A percentile compares a stretch with the other conserved stretches of the same genome.
phyloP scores from a whole-genome alignment of 192 early-diverging fungal species.

The Paraglomus brasilianum region DNA sequence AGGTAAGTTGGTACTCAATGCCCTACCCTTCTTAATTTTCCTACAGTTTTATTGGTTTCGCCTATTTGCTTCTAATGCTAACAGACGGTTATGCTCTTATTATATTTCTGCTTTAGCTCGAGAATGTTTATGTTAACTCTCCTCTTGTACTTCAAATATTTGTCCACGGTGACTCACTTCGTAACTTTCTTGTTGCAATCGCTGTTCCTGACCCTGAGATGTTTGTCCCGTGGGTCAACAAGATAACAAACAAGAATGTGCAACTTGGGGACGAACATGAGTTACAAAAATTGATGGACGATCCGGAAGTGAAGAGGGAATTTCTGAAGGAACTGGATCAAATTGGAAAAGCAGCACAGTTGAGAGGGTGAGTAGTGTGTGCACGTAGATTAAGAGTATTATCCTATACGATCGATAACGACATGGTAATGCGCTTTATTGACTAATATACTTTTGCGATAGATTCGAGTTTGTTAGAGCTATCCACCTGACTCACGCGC shows the following conservation, averaged over 20 bases:
- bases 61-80: too few species aligned
- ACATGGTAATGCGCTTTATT: too few species aligned
- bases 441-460: conserved; percentile 2
- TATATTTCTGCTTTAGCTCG: conserved; percentile 55
- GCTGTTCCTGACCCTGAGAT: conserved; percentile 54
- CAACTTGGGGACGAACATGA: conserved; percentile 37
- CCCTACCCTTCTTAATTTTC: too few species aligned
- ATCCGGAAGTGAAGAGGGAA: conserved; percentile 48
- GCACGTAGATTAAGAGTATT: background rate
- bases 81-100: too few species aligned
- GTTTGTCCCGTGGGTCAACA: conserved; percentile 48
- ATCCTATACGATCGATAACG: background rate
- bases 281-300: conserved; percentile 49
- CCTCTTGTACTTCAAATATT: conserved; percentile 50
- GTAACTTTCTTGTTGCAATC: conserved; percentile 49
- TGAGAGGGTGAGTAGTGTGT: conserved; percentile 38
- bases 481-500: conserved; percentile 67
- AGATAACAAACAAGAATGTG: conserved; percentile 34
- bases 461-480: conserved; percentile 82
- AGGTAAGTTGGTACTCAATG: conserved; percentile 42
- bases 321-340: conserved; percentile 55
- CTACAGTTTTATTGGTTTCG: too few species aligned
- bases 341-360: conserved; percentile 47
- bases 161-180: conserved; percentile 54
- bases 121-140: conserved; percentile 57